A percentile compares a stretch with the other conserved stretches of the same genome.
Evolutionary conservation across 83 land plant species (phyloP).

Genomic region (Picea abies): DNA sequence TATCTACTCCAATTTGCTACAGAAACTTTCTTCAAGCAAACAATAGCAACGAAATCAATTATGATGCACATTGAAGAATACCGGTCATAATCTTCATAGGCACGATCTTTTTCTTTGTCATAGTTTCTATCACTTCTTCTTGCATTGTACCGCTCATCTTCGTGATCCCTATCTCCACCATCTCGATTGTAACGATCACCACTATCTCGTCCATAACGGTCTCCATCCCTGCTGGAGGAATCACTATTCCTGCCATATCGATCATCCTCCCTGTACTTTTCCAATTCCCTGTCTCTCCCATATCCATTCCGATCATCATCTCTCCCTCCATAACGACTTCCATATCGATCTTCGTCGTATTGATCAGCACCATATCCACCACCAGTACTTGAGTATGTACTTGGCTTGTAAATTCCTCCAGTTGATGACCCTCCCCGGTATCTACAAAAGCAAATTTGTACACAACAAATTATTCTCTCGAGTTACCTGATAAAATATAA

Average conservation of each 20-base stretch:
- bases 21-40: no score
- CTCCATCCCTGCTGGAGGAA: conserved; percentile 53
- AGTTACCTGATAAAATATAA: not conserved
- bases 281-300: conserved; percentile 71
- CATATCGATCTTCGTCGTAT: conserved; percentile 66
- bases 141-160: conserved; percentile 50
- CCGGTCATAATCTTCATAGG: conserved; percentile 68
- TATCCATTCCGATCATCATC: conserved; percentile 72
- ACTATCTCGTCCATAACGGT: conserved; percentile 64
- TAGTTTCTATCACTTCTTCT: conserved; percentile 51
- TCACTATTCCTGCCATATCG: conserved; percentile 63
- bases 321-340: conserved; percentile 64
- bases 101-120: conserved; percentile 56
- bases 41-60: not conserved
- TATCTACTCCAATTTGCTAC: no score
- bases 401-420: conserved; percentile 71
- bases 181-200: conserved; percentile 73
- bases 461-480: not conserved
- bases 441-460: conserved; percentile 25
- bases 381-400: conserved; percentile 61
- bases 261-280: conserved; percentile 58
- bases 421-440: conserved; percentile 51
- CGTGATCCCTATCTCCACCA: conserved; percentile 49
- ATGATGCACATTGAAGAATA: conserved; percentile 57
- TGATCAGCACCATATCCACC: conserved; percentile 80